These are phyloP conservation scores for Salix koriyanagi DNA, from an alignment of 345 rosid species.

Conservation along the genomic window DNA sequence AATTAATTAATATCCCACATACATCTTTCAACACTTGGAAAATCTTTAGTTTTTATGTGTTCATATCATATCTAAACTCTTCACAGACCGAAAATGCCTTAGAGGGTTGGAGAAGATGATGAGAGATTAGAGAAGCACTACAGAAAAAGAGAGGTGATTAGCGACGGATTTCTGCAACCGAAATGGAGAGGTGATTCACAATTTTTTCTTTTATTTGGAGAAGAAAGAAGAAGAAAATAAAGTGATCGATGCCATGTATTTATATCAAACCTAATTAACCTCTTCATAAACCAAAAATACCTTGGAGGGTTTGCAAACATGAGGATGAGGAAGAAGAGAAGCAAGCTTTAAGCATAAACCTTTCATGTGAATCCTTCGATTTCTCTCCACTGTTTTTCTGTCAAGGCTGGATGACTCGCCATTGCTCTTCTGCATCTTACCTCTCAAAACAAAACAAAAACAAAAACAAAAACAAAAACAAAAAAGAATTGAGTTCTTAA, in stretches of 20 bases:
- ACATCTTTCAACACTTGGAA: too few relatives aligned
- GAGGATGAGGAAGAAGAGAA: conserved; percentile 39
- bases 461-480: too few relatives aligned
- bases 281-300: conserved; percentile 17
- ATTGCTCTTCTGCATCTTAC: conserved; percentile 24
- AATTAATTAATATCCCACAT: too few relatives aligned
- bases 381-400: conserved; percentile 51
- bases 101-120: too few relatives aligned
- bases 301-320: conserved; percentile 32
- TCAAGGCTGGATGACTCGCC: conserved; percentile 32
- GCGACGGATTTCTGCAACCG: too few relatives aligned
- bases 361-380: conserved; percentile 60
- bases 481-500: background rate
- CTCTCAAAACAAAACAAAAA: background rate
- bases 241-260: background rate
- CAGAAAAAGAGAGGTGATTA: too few relatives aligned
- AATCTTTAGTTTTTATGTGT: too few relatives aligned
- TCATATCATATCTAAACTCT: too few relatives aligned
- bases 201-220: background rate
- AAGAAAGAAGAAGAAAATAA: background rate
- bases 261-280: background rate
- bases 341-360: conserved; percentile 31
- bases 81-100: too few relatives aligned
- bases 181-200: too few relatives aligned
- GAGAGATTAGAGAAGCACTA: too few relatives aligned